Evolutionary conservation across 768 basidiomycete genomes (phyloP).

Genomic region (Hygrocybe coccinea): DNA sequence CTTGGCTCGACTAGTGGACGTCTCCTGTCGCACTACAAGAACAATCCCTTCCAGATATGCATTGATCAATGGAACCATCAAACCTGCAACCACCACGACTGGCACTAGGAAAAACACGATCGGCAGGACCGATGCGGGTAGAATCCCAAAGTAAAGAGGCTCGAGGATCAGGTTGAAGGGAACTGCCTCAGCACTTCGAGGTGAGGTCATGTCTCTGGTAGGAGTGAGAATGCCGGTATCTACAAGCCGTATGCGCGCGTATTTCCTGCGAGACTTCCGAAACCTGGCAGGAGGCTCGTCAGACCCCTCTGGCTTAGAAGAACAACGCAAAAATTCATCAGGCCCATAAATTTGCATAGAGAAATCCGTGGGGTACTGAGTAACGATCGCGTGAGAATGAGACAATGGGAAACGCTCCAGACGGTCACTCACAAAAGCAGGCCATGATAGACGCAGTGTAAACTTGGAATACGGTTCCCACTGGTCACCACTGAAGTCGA

Average conservation of each 20-base stretch:
- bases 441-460: slow-evolving; percentile 52
- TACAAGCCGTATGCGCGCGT: slow-evolving; percentile 54
- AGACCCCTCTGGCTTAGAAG: slow-evolving; percentile 4
- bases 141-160: slow-evolving; percentile 52
- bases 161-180: slow-evolving; percentile 54
- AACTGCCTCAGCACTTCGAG: slow-evolving; percentile 28
- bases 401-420: background rate
- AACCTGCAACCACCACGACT: slow-evolving; percentile 20
- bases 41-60: slow-evolving; percentile 25
- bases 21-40: slow-evolving; percentile 21
- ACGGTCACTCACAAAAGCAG: slow-evolving; percentile 44
- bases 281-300: background rate
- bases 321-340: slow-evolving; percentile 20
- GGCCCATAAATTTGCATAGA: slow-evolving; percentile 37
- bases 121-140: slow-evolving; percentile 52
- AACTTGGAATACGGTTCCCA: slow-evolving; percentile 44
- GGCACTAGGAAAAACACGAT: slow-evolving; percentile 29
- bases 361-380: slow-evolving; percentile 44
- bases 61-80: slow-evolving; percentile 23
- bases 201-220: slow-evolving; percentile 8
- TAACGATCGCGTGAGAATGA: slow-evolving; percentile 5
- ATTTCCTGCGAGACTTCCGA: slow-evolving; percentile 38
- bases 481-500: slow-evolving; percentile 38
- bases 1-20: background rate
- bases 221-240: slow-evolving; percentile 51